Percentiles rank a stretch among this genome's conserved stretches.
phyloP scores from a whole-genome alignment of 345 rosid species.

The Eucalyptus marginata region DNA sequence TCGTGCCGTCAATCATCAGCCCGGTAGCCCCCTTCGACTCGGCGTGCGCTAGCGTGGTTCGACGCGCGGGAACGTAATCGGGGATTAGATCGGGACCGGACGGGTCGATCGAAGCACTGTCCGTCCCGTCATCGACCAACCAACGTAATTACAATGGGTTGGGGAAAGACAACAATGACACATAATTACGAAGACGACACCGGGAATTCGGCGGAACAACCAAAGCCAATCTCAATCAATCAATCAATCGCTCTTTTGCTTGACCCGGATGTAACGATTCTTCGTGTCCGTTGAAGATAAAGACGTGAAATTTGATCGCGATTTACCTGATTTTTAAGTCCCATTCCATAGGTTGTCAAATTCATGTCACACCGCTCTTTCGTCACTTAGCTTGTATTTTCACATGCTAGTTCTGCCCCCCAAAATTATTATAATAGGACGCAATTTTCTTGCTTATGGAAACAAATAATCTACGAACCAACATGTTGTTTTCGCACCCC shows the following conservation, averaged over 20 bases:
- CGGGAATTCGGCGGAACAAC: background rate
- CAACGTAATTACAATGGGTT: background rate
- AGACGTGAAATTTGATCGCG: background rate
- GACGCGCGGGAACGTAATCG: background rate
- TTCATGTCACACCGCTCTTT: background rate
- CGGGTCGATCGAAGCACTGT: background rate
- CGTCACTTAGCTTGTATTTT: background rate
- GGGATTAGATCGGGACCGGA: background rate
- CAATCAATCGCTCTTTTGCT: background rate
- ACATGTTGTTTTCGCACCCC: background rate
- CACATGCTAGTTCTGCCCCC: background rate
- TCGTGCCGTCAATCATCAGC: background rate
- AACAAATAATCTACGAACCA: background rate
- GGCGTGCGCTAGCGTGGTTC: background rate
- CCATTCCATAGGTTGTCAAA: background rate
- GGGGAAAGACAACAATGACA: background rate
- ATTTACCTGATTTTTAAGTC: background rate
- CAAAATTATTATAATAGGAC: background rate
- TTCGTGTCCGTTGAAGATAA: background rate
- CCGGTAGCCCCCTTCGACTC: too few relatives aligned
- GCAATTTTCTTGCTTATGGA: background rate
- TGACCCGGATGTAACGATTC: background rate
- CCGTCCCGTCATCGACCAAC: background rate
- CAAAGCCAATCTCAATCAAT: background rate
- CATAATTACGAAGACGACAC: background rate